Percentiles rank a stretch among this genome's conserved stretches.
Conservation (phyloP, 73 alveolate species). For the Paramecium sexaurelia region DNA sequence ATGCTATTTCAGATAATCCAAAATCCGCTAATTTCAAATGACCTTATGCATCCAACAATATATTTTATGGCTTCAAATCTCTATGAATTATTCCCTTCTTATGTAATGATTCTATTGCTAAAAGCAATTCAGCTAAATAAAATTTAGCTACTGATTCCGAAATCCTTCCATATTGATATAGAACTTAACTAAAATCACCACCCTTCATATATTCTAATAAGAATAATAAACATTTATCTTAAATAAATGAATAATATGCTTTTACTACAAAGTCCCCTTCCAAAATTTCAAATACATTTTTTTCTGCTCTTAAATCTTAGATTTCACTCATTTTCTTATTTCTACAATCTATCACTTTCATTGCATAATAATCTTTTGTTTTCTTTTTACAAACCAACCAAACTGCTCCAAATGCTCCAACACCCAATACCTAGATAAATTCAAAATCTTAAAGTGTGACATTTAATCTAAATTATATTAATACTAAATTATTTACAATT, state of each 20-base stretch:
- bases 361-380: slow-evolving; percentile 63
- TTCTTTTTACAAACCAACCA: slow-evolving; percentile 67
- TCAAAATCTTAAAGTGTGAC: slow-evolving; percentile 58
- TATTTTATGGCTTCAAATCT: slow-evolving; percentile 81
- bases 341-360: slow-evolving; percentile 63
- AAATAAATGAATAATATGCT: slow-evolving; percentile 59
- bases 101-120: slow-evolving; percentile 75
- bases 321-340: slow-evolving; percentile 32
- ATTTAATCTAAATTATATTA: not conserved
- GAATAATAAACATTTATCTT: slow-evolving; percentile 59
- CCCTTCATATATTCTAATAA: slow-evolving; percentile 66
- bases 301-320: slow-evolving; percentile 61
- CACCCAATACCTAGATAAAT: slow-evolving; percentile 55
- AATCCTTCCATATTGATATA: slow-evolving; percentile 64
- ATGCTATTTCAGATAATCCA: slow-evolving; percentile 78
- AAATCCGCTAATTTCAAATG: slow-evolving; percentile 81
- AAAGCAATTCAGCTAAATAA: slow-evolving; percentile 75
- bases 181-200: slow-evolving; percentile 66
- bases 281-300: slow-evolving; percentile 63
- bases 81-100: slow-evolving; percentile 76
- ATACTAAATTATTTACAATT: not conserved
- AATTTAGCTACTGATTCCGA: slow-evolving; percentile 75
- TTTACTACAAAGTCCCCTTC: slow-evolving; percentile 69
- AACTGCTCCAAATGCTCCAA: slow-evolving; percentile 71
- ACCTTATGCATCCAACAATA: slow-evolving; percentile 73